phyloP scores from a whole-genome alignment of 2,329 filamentous ascomycete genomes.

The Alternaria arbusti region DNA sequence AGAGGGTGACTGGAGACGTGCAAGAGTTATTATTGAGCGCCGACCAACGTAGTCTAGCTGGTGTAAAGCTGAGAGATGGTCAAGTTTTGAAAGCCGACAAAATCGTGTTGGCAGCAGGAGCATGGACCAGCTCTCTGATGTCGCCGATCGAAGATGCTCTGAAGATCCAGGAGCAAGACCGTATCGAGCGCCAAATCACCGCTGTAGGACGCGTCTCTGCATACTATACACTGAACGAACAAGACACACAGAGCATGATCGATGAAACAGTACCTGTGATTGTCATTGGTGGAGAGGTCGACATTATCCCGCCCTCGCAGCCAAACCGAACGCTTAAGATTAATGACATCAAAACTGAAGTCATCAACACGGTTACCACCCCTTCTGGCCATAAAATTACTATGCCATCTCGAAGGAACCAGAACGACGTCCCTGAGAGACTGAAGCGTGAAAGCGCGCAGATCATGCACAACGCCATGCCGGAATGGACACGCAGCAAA shows the following conservation, averaged over 20 bases:
- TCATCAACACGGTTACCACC: conserved; percentile 60
- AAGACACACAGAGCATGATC: conserved; percentile 52
- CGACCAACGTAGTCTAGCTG: conserved; percentile 40
- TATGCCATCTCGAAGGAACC: conserved; percentile 55
- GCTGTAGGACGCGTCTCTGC: conserved; percentile 67
- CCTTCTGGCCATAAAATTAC: conserved; percentile 61
- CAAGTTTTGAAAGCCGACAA: conserved; percentile 58
- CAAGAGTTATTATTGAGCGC: conserved; percentile 52
- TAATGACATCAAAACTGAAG: conserved; percentile 63
- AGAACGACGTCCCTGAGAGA: conserved; percentile 50
- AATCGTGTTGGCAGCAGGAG: conserved; percentile 62
- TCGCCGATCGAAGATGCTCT: conserved; percentile 56
- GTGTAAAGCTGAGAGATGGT: conserved; percentile 59
- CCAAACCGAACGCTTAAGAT: conserved; percentile 62
- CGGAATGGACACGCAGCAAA: conserved; percentile 40
- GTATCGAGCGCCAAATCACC: conserved; percentile 60
- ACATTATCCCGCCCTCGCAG: conserved; percentile 58
- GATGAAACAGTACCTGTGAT: conserved; percentile 62
- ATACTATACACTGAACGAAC: conserved; percentile 60
- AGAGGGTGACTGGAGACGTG: conserved; percentile 54
- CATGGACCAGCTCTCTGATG: conserved; percentile 62
- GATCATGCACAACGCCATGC: conserved; percentile 37
- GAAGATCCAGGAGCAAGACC: conserved; percentile 52
- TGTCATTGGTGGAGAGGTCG: conserved; percentile 55
- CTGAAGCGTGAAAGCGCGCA: conserved; percentile 53